Base-by-base conservation (phyloP, 2,329 filamentous ascomycete species). In the Bipolaris sorokiniana region DNA sequence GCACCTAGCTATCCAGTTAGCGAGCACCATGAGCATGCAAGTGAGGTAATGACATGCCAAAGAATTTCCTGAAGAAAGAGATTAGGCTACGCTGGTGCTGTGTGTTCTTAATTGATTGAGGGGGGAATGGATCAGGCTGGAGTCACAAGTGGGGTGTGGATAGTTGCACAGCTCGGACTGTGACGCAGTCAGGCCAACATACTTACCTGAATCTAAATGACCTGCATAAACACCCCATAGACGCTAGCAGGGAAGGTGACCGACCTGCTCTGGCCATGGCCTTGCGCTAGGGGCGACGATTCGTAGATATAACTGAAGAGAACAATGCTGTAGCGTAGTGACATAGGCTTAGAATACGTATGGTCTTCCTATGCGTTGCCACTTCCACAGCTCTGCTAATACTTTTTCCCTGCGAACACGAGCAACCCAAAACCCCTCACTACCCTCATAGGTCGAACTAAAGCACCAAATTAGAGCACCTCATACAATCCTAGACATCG, bases 221-320 rank as follows among this genome's bases (percentile, higher is more conserved):
- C 26, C 7, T 28, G 26, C 26, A 28, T 28, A 28, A 28, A 28
- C 26, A 28, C 9, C 26, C 2, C 26, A 28, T 28, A 28, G 26
- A 28, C 18, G n/a, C 37, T 40, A 22, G 18, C 10, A 40, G 18
- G 18, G 37, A 40, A 9, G 37, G 20, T 40, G 37, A 10, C 18
- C 18, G 37, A 20, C 15, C 18, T 18, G 37, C 18, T 9, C 37
- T 9, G 6, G 37, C 18, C 16, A 16, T 11, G 18, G 7, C 5
- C 9, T 15, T 40, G 37, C 9, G 10, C 11, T 7, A 1, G 45
- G n/a, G 45, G 16, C 18, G 37, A 40, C 22, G 1, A 18, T 40
- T 20, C 46, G 44, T 52, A 42, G 23, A 56, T 52, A 53, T 10
- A n/a, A 34, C 45, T 54, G 45, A 58, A 46, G 38, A 54, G 51